Evolutionary conservation across 2,329 filamentous ascomycete genomes (phyloP).

Genomic region (Cryphonectria nitschkei): DNA sequence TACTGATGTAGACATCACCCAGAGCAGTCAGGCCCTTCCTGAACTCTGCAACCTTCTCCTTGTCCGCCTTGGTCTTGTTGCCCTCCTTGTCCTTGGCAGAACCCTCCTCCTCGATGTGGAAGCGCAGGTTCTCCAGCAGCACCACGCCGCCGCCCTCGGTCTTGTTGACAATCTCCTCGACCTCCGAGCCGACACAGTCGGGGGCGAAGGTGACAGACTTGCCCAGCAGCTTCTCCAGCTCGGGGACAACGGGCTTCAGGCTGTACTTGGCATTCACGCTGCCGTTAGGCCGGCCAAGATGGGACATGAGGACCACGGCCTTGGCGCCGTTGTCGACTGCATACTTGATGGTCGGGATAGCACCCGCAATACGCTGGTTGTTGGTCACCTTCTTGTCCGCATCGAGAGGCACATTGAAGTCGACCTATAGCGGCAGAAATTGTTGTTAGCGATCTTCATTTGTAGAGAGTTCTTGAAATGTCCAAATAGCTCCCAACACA

Average conservation of each 20-base stretch:
- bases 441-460: constrained; percentile 30
- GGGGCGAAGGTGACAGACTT: constrained; percentile 86
- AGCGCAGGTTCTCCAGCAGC: constrained; percentile 95
- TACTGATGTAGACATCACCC: constrained; percentile 95
- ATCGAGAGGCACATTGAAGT: constrained; percentile 99
- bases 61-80: constrained; percentile 98
- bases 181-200: constrained; percentile 87
- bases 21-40: constrained; percentile 92
- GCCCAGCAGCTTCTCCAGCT: constrained; percentile 86
- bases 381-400: constrained; percentile 93
- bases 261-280: constrained; percentile 91
- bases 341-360: constrained; percentile 93
- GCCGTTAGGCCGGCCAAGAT: constrained; percentile 94
- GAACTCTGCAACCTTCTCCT: constrained; percentile 89
- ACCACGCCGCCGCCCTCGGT: constrained; percentile 82
- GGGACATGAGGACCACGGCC: constrained; percentile 95
- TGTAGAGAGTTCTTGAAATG: not conserved
- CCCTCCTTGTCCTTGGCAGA: constrained; percentile 91
- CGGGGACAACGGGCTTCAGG: constrained; percentile 85
- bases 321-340: constrained; percentile 89
- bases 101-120: constrained; percentile 98
- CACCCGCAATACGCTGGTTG: constrained; percentile 96
- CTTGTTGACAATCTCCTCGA: constrained; percentile 86
- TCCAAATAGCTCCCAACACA: not conserved
- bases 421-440: constrained; percentile 65